Evolutionary conservation across 352 stramenopile genomes (phyloP), one percentile per base, ranked within the genome.

Genomic region (Phytophthora sp.): DNA sequence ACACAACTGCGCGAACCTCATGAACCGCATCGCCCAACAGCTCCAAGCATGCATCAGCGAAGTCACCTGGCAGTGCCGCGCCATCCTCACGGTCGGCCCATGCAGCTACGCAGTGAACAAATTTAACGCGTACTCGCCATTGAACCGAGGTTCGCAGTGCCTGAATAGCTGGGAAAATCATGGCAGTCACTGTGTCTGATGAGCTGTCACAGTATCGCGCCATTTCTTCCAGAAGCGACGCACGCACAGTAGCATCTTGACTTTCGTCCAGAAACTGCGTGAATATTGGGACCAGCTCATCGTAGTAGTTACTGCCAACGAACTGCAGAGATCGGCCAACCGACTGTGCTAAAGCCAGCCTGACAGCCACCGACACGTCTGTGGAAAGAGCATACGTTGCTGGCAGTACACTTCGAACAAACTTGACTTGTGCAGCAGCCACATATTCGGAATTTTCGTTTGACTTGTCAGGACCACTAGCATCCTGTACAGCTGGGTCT

Each of bases 71-170:
- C 11, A 93, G 71, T 37, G 69, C 46, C 7, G 77, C 71, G 4
- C 79, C 79, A 50, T 93, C 82, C 0, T 74, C 69, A 44, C 84
- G 84, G 49, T 89, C 84, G 4, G 83, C 82, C 86, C 86, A 96
- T 4, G 87, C 83, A 38, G 75, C 83, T 32, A 96, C 82, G 46
- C 88, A 93, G 63, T 96, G 77, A 32, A 94, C 84, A 70, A 89
- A 94, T 45, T 94, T 92, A 20, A 96, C 79, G 17, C 88, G 88
- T 18, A 94, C 82, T 45, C 88, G 84, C 88, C 88, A 96, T 54
- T 90, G 79, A 11, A 72, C 57, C n/a, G 86, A 93, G 28, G 78
- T 72, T 26, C 69, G 71, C 9, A 95, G 71, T 7, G 79, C 77
- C 58, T 90, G 76, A 49, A 95, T 79, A 5, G 78, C 82, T 0